These are phyloP conservation scores for Spatholobus suberectus DNA, from an alignment of 306 rosid genomes.

Conservation along the genomic window DNA sequence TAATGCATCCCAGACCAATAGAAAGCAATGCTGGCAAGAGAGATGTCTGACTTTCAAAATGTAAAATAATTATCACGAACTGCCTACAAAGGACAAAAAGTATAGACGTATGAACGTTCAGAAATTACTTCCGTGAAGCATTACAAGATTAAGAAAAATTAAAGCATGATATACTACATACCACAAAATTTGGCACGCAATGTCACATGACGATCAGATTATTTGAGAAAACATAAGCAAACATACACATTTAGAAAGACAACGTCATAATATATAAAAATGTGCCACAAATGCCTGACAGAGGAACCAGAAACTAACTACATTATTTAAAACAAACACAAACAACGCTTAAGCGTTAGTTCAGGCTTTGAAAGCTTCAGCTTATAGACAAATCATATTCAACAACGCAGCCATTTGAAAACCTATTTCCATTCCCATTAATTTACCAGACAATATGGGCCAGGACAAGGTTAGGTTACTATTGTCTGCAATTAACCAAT, in stretches of 20 bases:
- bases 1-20: too few relatives aligned
- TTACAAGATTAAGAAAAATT: neutral
- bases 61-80: neutral
- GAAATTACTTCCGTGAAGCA: constrained; percentile 34
- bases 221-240: constrained; percentile 37
- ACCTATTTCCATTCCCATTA: neutral
- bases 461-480: constrained; percentile 45
- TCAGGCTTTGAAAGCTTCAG: constrained; percentile 68
- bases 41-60: neutral
- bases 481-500: neutral
- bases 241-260: neutral
- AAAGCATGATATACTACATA: constrained; percentile 38
- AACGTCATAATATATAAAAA: constrained; percentile 15
- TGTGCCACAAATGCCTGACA: constrained; percentile 31
- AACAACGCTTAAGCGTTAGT: neutral
- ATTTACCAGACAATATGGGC: neutral
- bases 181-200: constrained; percentile 63
- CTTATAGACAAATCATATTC: constrained; percentile 66
- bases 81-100: neutral
- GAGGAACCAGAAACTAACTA: constrained; percentile 24
- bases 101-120: neutral
- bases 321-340: neutral
- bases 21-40: neutral
- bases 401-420: constrained; percentile 44
- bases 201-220: constrained; percentile 61